Conservation (phyloP, 495 filamentous ascomycete genomes). For the Collariella sp. region DNA sequence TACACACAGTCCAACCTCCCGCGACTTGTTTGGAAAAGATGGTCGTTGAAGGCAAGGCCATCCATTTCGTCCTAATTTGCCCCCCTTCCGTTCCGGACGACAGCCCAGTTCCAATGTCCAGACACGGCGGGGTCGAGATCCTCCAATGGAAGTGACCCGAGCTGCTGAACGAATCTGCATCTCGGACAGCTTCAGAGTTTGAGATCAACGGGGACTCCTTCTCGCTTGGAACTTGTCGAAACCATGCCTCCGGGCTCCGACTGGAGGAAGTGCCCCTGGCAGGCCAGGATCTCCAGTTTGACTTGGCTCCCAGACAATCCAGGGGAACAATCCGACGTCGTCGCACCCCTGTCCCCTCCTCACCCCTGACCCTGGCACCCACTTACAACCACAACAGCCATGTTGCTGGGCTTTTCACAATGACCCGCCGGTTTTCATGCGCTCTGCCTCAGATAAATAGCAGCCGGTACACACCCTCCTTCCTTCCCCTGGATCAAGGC, state of each 20-base stretch:
- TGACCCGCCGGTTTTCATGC: constrained; percentile 18
- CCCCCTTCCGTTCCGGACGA: not conserved
- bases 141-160: not conserved
- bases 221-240: constrained; percentile 21
- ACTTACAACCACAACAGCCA: constrained; percentile 15
- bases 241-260: constrained; percentile 14
- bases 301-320: constrained; percentile 24
- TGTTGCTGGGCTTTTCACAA: constrained; percentile 5
- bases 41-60: not conserved
- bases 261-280: constrained; percentile 20
- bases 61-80: not conserved
- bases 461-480: constrained; percentile 6
- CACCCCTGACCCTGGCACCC: constrained; percentile 17
- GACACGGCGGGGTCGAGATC: not conserved
- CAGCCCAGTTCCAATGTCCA: not conserved
- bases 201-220: constrained; percentile 19
- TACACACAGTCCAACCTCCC: not conserved
- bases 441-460: constrained; percentile 21
- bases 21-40: not conserved
- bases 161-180: not conserved
- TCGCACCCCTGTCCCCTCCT: constrained; percentile 7
- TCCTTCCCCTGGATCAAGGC: constrained; percentile 8
- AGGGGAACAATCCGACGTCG: constrained; percentile 8
- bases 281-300: constrained; percentile 24
- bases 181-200: constrained; percentile 19